These are phyloP conservation scores for Cyberlindnera samutprakarnensis DNA, from an alignment of 805 yeast species.

Conservation along the genomic window DNA sequence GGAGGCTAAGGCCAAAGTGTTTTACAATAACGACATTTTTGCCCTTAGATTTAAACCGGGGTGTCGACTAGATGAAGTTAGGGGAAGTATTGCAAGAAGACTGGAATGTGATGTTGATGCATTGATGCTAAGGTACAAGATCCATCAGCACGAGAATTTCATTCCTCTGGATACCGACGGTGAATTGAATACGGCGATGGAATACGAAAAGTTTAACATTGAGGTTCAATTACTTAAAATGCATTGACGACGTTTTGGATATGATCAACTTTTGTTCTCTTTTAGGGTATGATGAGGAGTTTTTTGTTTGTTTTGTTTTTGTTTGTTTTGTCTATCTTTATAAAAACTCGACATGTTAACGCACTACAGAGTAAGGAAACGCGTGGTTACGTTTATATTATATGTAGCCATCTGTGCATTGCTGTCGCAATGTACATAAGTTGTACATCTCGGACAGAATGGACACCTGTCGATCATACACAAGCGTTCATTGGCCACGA, in stretches of 20 bases:
- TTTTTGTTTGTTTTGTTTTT: no score
- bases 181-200: conserved; percentile 15
- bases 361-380: no score
- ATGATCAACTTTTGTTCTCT: neutral
- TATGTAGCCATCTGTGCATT: no score
- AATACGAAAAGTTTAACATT: conserved; percentile 3
- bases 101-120: conserved; percentile 13
- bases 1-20: conserved; percentile 19
- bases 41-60: conserved; percentile 14
- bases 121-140: conserved; percentile 16
- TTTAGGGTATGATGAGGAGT: no score
- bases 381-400: no score
- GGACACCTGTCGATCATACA: no score
- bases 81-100: conserved; percentile 17
- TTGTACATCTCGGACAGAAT: no score
- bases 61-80: conserved; percentile 6
- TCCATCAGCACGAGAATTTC: conserved; percentile 9
- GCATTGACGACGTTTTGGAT: no score
- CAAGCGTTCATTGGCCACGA: no score
- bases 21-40: conserved; percentile 19
- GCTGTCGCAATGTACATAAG: no score
- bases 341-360: no score
- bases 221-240: neutral
- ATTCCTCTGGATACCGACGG: conserved; percentile 15
- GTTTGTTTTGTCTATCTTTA: no score